Evolutionary conservation across 1,284 basidiomycete genomes (phyloP).

Genomic region (Boletellus dicymbophilus): DNA sequence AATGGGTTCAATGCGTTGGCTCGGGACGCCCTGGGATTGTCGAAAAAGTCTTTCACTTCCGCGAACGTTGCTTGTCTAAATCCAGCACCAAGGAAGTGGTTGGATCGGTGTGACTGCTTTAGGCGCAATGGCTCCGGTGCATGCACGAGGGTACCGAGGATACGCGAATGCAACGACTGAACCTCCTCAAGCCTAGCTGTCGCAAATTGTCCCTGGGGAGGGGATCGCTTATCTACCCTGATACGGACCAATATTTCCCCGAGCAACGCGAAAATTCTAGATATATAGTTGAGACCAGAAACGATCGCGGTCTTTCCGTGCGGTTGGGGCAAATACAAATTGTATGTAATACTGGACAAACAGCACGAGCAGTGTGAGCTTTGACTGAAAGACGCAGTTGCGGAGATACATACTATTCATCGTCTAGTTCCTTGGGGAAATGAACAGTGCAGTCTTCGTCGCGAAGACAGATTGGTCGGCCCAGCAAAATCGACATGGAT

Average conservation of each 20-base stretch:
- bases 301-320: conserved; percentile 81
- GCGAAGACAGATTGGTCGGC: conserved; percentile 77
- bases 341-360: conserved; percentile 68
- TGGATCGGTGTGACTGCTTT: conserved; percentile 53
- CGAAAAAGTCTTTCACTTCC: conserved; percentile 87
- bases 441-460: conserved; percentile 87
- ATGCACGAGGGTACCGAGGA: conserved; percentile 67
- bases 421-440: conserved; percentile 83
- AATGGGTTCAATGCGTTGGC: conserved; percentile 84
- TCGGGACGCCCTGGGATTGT: conserved; percentile 82
- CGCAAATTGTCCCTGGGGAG: conserved; percentile 79
- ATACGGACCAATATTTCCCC: conserved; percentile 84
- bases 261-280: conserved; percentile 79
- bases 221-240: conserved; percentile 80
- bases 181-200: conserved; percentile 81
- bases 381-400: conserved; percentile 37
- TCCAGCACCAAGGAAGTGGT: conserved; percentile 57
- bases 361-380: conserved; percentile 13
- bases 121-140: conserved; percentile 71
- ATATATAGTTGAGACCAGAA: conserved; percentile 84
- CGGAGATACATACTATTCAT: conserved; percentile 70
- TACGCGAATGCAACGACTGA: conserved; percentile 71
- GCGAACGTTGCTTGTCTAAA: conserved; percentile 81
- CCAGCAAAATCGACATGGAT: conserved; percentile 83
- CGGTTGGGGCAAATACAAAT: conserved; percentile 79